These are phyloP conservation scores for Leishmania aethiopica DNA, from an alignment of 208 protist genomes.

Conservation along the genomic window DNA sequence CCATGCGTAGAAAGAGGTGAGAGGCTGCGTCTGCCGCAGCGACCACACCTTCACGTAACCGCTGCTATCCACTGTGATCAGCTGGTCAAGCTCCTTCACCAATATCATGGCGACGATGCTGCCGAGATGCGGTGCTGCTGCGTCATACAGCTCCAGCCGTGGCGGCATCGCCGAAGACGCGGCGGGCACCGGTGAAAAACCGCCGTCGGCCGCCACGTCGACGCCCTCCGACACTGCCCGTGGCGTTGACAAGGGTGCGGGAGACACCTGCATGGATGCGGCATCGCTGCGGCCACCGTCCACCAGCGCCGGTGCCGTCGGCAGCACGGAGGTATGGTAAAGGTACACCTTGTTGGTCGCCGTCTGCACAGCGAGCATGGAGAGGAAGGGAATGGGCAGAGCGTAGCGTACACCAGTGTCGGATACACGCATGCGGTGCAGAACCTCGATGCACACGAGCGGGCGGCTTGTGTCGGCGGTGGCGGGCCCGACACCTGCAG, in stretches of 20 bases:
- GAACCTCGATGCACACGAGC: slow-evolving; percentile 28
- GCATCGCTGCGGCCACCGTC: slow-evolving; percentile 12
- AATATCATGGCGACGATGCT: slow-evolving; percentile 59
- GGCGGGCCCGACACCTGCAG: background rate
- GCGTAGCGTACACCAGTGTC: slow-evolving; percentile 43
- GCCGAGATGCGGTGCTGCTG: slow-evolving; percentile 66
- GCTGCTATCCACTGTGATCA: slow-evolving; percentile 67
- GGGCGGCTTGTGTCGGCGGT: slow-evolving; percentile 10
- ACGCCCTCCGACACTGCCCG: slow-evolving; percentile 1
- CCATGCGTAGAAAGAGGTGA: slow-evolving; percentile 77
- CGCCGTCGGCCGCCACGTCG: background rate
- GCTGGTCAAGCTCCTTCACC: slow-evolving; percentile 67
- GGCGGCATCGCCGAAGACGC: slow-evolving; percentile 2
- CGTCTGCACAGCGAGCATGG: slow-evolving; percentile 49
- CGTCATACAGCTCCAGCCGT: slow-evolving; percentile 72
- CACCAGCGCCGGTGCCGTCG: slow-evolving; percentile 16
- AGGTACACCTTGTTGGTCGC: slow-evolving; percentile 34
- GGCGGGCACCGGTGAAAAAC: background rate
- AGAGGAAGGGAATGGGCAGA: slow-evolving; percentile 31
- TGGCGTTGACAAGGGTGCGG: slow-evolving; percentile 37
- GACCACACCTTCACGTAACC: slow-evolving; percentile 82
- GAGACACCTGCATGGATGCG: slow-evolving; percentile 31
- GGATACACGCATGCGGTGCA: slow-evolving; percentile 22
- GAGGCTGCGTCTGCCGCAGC: slow-evolving; percentile 40
- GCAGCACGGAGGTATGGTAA: slow-evolving; percentile 30